phyloP scores from a whole-genome alignment of 768 basidiomycete species.

The Leucogyrophana mollusca region DNA sequence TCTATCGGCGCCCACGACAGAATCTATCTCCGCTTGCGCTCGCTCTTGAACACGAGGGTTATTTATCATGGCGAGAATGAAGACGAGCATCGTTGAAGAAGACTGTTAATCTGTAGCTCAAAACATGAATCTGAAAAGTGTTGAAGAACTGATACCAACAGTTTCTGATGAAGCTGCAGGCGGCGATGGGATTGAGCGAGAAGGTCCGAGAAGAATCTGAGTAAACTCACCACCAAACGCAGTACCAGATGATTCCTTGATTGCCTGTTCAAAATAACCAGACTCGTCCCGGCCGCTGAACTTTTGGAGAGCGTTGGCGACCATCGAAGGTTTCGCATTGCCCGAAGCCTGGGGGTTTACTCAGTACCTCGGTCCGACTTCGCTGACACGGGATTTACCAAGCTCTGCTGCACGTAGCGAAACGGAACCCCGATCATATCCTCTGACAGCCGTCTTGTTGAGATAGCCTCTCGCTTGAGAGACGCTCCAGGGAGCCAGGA shows the following conservation, averaged over 20 bases:
- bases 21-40: background rate
- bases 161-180: conserved; percentile 18
- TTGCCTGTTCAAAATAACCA: background rate
- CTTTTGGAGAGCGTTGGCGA: background rate
- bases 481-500: background rate
- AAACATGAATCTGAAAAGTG: background rate
- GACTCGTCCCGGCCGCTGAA: background rate
- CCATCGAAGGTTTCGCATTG: background rate
- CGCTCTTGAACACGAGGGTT: background rate
- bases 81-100: conserved; percentile 20
- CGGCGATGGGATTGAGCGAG: background rate
- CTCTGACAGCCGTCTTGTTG: background rate
- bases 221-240: background rate
- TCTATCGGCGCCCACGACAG: conserved; percentile 17
- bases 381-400: background rate
- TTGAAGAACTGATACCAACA: conserved; percentile 1
- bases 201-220: background rate
- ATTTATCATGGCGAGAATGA: background rate
- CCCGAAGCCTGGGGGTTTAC: background rate
- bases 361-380: background rate
- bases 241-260: background rate
- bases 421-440: background rate
- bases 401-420: background rate
- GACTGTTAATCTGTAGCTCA: conserved; percentile 14
- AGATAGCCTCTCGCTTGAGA: background rate